Evolutionary conservation across 106 monocot species (phyloP).

Genomic region (Phalaenopsis aphrodite): DNA sequence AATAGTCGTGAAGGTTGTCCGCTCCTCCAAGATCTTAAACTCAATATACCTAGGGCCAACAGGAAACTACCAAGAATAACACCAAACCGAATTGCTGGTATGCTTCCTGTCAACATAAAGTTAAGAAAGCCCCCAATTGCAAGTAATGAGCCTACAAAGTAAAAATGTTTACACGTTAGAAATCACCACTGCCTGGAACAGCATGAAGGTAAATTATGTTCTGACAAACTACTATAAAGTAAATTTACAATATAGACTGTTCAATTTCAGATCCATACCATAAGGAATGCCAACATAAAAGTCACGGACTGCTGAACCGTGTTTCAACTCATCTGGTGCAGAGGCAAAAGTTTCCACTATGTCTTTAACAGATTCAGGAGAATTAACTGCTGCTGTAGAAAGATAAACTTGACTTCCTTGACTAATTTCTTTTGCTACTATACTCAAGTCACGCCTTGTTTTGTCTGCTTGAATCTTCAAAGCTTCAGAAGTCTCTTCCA

Average conservation of each 20-base stretch:
- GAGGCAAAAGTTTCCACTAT: conserved; percentile 47
- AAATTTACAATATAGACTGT: neutral
- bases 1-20: conserved; percentile 41
- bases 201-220: neutral
- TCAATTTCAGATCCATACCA: conserved; percentile 37
- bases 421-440: conserved; percentile 50
- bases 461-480: conserved; percentile 80
- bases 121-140: conserved; percentile 65
- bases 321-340: conserved; percentile 36
- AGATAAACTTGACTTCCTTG: conserved; percentile 75
- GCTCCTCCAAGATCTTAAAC: conserved; percentile 62
- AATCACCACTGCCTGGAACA: neutral
- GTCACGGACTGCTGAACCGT: conserved; percentile 41
- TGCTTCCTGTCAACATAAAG: conserved; percentile 87
- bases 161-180: neutral
- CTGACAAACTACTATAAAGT: neutral
- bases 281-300: conserved; percentile 82
- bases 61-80: conserved; percentile 67
- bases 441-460: conserved; percentile 53
- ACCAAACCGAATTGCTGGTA: conserved; percentile 80
- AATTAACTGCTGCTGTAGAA: conserved; percentile 37
- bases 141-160: conserved; percentile 25
- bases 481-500: conserved; percentile 54
- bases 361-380: conserved; percentile 78
- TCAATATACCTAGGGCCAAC: conserved; percentile 49